Conservation (phyloP, 2,329 filamentous ascomycete genomes). For the Leptodontidium sp. region DNA sequence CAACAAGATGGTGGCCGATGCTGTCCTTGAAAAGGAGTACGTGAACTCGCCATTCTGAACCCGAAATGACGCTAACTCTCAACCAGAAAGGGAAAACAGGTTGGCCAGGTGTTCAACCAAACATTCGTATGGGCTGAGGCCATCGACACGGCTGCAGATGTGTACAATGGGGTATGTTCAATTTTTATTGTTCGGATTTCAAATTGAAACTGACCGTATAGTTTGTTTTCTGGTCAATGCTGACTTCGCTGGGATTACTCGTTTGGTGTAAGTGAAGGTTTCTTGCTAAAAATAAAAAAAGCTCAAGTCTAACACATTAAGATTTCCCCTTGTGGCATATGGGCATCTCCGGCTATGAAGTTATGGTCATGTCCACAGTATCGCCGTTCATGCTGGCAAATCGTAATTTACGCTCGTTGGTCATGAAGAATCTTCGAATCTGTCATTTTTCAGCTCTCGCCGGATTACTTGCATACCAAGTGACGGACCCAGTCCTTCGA, state of each 20-base stretch:
- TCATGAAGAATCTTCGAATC: slow-evolving; percentile 72
- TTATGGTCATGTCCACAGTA: slow-evolving; percentile 82
- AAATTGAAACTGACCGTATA: slow-evolving; percentile 47
- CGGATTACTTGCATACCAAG: slow-evolving; percentile 81
- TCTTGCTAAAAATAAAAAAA: not conserved
- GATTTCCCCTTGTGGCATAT: slow-evolving; percentile 98
- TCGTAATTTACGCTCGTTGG: slow-evolving; percentile 70
- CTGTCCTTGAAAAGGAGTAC: slow-evolving; percentile 77
- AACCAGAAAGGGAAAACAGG: slow-evolving; percentile 76
- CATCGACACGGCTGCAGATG: slow-evolving; percentile 83
- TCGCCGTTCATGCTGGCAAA: slow-evolving; percentile 83
- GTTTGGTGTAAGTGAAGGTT: slow-evolving; percentile 82
- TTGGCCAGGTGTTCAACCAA: slow-evolving; percentile 73
- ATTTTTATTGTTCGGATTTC: slow-evolving; percentile 32
- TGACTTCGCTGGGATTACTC: slow-evolving; percentile 86
- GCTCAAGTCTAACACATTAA: slow-evolving; percentile 47
- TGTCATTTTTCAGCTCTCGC: slow-evolving; percentile 80
- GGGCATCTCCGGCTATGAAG: slow-evolving; percentile 97
- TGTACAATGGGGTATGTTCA: slow-evolving; percentile 83
- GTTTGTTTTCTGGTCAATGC: slow-evolving; percentile 95
- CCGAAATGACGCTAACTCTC: slow-evolving; percentile 43
- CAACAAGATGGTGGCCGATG: slow-evolving; percentile 55
- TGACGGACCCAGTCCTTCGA: slow-evolving; percentile 75
- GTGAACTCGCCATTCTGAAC: slow-evolving; percentile 47
- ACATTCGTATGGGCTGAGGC: slow-evolving; percentile 78